Base-by-base conservation (phyloP, 1,284 basidiomycete genomes). In the Albatrellus sp. region DNA sequence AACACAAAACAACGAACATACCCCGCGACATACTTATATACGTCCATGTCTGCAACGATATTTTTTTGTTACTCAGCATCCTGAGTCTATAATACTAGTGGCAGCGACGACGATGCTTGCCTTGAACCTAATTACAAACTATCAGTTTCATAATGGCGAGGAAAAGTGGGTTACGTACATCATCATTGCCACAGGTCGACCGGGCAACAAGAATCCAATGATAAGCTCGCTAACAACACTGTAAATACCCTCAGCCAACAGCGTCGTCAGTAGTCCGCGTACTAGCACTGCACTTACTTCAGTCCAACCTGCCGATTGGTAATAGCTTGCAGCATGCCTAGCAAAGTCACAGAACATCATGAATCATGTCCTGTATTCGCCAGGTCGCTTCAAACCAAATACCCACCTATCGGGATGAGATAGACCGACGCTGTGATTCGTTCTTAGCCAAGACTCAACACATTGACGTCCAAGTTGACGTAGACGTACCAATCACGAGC, bases 101-200 rank as follows among this genome's bases (percentile, higher is more conserved):
- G 17, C 38, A 12, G 19, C 17, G 11, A 40, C 19, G 8, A 16
- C n/a, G 11, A 43, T 17, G 16, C 17, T 10, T 29, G 38, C 43
- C 43, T 44, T 44, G 36, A 44, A 44, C 43, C 43, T 44, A 36
- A 24, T 36, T 5, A 19, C 5, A 32, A 9, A 35, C 5, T 19
- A 28, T 10, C 2, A 2, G 16, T 19, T 6, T 33, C 17, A 33
- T 9, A 16, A 20, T 34, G 33, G 7, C 11, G 32, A 7, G 7
- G 14, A 13, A 33, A 33, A 13, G 36, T 34, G 12, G 29, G n/a
- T 13, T 5, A 42, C 76, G 68, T 76, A 78, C 64, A 74, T 66
- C 73, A 77, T 77, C 66, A 75, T 73, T 1, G 79, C 77, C 46
- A 75, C 59, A 5, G 74, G 71, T 14, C 64, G 62, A 1, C 75